Conservation (phyloP, 73 alveolate species). For the Tetrahymena malaccensis region DNA sequence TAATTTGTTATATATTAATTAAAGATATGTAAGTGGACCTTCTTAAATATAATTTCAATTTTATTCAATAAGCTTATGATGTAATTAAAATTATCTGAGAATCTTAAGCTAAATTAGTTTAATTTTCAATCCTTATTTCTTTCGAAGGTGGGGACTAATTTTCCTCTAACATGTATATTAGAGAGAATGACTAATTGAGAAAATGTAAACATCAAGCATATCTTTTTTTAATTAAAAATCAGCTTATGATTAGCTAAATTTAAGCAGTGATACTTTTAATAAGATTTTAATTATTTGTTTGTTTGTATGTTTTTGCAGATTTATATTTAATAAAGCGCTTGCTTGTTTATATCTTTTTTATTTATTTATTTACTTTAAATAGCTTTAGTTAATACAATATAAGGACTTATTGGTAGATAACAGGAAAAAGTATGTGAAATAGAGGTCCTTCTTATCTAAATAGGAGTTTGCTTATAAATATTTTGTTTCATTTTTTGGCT, state of each 20-base stretch:
- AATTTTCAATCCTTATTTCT: neutral
- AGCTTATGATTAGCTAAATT: neutral
- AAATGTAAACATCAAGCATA: too few species aligned
- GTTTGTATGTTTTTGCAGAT: neutral
- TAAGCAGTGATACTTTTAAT: neutral
- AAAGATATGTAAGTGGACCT: neutral
- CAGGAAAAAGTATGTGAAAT: neutral
- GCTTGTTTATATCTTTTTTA: neutral
- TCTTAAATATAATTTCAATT: too few species aligned
- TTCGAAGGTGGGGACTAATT: neutral
- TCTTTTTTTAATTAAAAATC: too few species aligned
- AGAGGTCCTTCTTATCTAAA: neutral
- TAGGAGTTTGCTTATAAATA: neutral
- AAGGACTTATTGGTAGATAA: neutral
- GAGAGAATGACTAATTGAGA: neutral
- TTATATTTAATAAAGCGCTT: too few species aligned
- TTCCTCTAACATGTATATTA: neutral
- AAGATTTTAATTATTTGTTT: neutral
- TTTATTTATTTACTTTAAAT: neutral
- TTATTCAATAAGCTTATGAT: neutral
- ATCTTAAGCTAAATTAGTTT: neutral
- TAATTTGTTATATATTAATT: too few species aligned
- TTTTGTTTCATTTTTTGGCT: neutral
- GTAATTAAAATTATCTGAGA: neutral
- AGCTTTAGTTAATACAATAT: neutral